Evolutionary conservation across 768 basidiomycete species (phyloP).

Genomic region (Naganishia friedmannii): DNA sequence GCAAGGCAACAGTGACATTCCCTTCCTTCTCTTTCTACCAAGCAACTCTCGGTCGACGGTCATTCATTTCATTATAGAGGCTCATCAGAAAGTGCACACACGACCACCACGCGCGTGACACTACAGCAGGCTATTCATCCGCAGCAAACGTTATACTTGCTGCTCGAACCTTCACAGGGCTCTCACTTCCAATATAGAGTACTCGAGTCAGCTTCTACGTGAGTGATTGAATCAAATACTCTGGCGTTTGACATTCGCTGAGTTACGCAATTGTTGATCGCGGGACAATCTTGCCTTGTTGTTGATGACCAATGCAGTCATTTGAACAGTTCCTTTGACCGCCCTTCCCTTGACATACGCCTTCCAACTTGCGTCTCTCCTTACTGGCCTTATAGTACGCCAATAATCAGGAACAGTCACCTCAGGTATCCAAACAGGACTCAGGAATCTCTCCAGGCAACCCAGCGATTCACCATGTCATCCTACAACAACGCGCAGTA

Average conservation of each 20-base stretch:
- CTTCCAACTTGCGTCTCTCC: conserved; percentile 2
- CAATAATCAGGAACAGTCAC: background rate
- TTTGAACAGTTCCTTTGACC: background rate
- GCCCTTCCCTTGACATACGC: background rate
- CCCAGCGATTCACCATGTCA: conserved; percentile 11
- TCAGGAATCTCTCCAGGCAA: background rate
- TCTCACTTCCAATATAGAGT: background rate
- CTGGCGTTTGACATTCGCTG: no score
- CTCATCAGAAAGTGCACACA: background rate
- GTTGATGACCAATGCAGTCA: background rate
- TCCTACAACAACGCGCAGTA: conserved; percentile 11
- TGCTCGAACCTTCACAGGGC: background rate
- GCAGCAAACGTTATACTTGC: background rate
- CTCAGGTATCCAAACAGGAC: background rate
- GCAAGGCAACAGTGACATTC: no score
- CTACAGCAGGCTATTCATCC: background rate
- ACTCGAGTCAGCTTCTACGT: background rate
- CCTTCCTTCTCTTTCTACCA: no score
- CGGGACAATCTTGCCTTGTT: background rate
- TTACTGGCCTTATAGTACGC: background rate
- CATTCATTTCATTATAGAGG: no score
- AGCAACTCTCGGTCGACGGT: no score
- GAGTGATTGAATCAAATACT: no score
- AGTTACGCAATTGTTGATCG: background rate
- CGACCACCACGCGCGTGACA: background rate